Base-by-base conservation (phyloP, 2,329 filamentous ascomycete genomes). In the Monilinia aucupariae region DNA sequence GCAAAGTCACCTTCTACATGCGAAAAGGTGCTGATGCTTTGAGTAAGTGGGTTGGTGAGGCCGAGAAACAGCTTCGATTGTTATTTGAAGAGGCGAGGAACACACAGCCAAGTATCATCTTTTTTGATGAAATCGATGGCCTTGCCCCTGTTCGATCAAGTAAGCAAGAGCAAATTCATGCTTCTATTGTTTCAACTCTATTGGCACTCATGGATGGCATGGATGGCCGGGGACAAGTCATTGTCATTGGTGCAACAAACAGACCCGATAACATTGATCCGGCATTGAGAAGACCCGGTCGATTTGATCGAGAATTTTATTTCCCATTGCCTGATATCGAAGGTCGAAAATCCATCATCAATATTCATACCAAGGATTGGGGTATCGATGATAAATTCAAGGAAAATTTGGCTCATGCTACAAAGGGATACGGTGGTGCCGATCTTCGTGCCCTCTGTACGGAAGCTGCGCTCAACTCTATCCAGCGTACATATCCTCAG, bases 1-100 rank as follows among this genome's bases (percentile, higher is more conserved):
- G 89, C 68, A 97, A 97, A 75, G 94, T 99, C 67, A 97, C 92
- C 0, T 99, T 99, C 71, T 99, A 97, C 77, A 99, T 99, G 94
- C 89, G 94, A 65, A 99, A 99, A 77, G 96, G 94, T 74, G 96
- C 94, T 30, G 94, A 99, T 81, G 92, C 92, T 20, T 80, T 99
- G 66, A 97, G 92, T 76, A 99, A 99, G 77, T 99, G 94, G 94
- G 94, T 99, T 59, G 94, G 94, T 73, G 94, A 99, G 76, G 94
- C 96, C 12, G 94, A 99, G 77, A 89, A 93, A 76, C 94, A 99
- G 74, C 84, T 99, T 61, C 87, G 94, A 52, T 79, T 97, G 63
- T 82, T 99, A 6, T 99, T 99, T 68, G 94, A 97, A 71, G 94
- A 99, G 76, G 94, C 94, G 20, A 85, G 93, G 66, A 94, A 92